These are phyloP conservation scores for Solanum pinnatisectum DNA, from an alignment of 257 asterid genomes.

Conservation along the genomic window DNA sequence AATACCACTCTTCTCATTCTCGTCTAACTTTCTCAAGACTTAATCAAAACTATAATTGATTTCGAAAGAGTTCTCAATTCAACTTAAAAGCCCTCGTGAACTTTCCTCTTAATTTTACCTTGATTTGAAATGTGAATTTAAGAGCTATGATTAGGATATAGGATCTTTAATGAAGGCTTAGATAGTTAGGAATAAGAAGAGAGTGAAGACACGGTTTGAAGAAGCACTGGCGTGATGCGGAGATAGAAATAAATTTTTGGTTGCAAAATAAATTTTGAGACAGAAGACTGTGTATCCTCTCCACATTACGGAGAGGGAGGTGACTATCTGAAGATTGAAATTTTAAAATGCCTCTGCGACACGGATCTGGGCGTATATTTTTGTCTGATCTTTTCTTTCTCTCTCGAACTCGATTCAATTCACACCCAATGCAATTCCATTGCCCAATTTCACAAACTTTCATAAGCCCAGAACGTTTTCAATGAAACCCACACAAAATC, in stretches of 20 bases:
- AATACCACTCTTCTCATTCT: not conserved
- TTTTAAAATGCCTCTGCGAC: not conserved
- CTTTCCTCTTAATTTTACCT: not conserved
- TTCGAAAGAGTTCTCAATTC: not conserved
- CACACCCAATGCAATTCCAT: not conserved
- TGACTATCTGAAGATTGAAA: not conserved
- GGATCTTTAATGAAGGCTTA: not conserved
- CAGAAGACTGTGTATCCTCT: not conserved
- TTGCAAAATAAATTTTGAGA: not conserved
- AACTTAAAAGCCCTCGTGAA: not conserved
- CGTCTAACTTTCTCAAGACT: no score
- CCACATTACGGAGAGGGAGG: no score
- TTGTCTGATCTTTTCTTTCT: not conserved
- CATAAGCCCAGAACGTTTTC: not conserved
- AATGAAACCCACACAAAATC: not conserved
- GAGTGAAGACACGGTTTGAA: not conserved
- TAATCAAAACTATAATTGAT: not conserved
- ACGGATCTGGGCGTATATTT: accelerated
- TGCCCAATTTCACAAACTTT: not conserved
- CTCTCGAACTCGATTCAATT: not conserved
- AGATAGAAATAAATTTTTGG: no score
- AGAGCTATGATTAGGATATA: not conserved
- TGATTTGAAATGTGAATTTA: not conserved
- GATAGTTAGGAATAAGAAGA: not conserved
- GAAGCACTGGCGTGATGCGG: not conserved